Percentiles rank a stretch among this genome's conserved stretches.
These are phyloP conservation scores for Marvania coccoides DNA, from an alignment of 139 green algal genomes.

Conservation along the genomic window DNA sequence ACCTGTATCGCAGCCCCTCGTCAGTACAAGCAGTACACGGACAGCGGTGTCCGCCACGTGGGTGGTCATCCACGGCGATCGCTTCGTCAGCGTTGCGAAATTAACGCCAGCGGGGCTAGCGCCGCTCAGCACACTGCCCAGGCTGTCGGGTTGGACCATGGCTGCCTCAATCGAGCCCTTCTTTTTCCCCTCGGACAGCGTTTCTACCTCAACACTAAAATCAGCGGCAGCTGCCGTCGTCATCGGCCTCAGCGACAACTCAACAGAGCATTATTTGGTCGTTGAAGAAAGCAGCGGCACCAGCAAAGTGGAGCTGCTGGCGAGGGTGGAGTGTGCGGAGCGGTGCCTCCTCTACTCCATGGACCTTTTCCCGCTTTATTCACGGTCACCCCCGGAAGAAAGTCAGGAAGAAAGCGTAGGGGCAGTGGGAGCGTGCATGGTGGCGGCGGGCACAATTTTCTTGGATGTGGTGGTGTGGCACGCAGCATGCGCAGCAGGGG, in stretches of 20 bases:
- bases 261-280: background rate
- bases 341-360: conserved; percentile 42
- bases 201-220: no score
- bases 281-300: no score
- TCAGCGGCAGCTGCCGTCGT: background rate
- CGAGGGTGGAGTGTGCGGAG: conserved; percentile 12
- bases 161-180: background rate
- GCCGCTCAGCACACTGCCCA: background rate
- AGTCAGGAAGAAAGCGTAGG: background rate
- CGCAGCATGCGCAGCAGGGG: background rate
- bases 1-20: background rate
- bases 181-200: no score
- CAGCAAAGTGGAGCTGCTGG: no score
- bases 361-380: conserved; percentile 5
- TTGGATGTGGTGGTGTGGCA: conserved; percentile 37
- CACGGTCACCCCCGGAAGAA: background rate
- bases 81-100: no score
- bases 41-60: no score
- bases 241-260: conserved; percentile 38
- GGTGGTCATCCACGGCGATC: no score
- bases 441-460: conserved; percentile 38
- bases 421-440: background rate
- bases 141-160: conserved; percentile 1
- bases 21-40: background rate
- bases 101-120: background rate